Conservation (phyloP, 75 land plant genomes). For the Pinus tabuliformis region DNA sequence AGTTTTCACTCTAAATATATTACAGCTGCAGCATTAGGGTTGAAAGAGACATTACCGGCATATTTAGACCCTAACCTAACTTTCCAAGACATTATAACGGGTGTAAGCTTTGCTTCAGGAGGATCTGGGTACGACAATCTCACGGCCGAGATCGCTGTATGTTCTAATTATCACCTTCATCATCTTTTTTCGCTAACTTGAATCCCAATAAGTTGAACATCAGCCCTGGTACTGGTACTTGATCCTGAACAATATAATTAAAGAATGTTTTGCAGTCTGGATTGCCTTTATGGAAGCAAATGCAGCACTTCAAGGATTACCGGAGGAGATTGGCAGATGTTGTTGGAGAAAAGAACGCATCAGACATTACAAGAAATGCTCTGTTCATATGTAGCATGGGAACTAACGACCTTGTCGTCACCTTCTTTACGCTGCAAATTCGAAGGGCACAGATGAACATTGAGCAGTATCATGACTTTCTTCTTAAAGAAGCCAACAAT, state of each 20-base stretch:
- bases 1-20: background rate
- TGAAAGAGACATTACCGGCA: constrained; percentile 39
- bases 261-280: constrained; percentile 27
- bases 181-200: background rate
- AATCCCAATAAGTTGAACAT: background rate
- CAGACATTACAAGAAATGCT: constrained; percentile 24
- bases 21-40: background rate
- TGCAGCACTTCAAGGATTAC: constrained; percentile 62
- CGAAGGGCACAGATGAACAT: constrained; percentile 12
- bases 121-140: constrained; percentile 56
- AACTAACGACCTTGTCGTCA: constrained; percentile 61
- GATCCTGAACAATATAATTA: no score
- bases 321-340: constrained; percentile 20
- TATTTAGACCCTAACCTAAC: constrained; percentile 36
- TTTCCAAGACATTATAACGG: constrained; percentile 32
- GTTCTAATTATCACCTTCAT: background rate
- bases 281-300: constrained; percentile 50
- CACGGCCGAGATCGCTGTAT: constrained; percentile 28
- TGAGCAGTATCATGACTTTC: constrained; percentile 38
- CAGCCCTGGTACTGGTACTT: background rate
- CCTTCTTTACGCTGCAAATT: constrained; percentile 4
- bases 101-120: constrained; percentile 62
- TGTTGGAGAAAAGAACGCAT: constrained; percentile 39
- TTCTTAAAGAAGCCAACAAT: constrained; percentile 18
- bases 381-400: constrained; percentile 59